Evolutionary conservation across 345 rosid species (phyloP).

Genomic region (Garcia nutans): DNA sequence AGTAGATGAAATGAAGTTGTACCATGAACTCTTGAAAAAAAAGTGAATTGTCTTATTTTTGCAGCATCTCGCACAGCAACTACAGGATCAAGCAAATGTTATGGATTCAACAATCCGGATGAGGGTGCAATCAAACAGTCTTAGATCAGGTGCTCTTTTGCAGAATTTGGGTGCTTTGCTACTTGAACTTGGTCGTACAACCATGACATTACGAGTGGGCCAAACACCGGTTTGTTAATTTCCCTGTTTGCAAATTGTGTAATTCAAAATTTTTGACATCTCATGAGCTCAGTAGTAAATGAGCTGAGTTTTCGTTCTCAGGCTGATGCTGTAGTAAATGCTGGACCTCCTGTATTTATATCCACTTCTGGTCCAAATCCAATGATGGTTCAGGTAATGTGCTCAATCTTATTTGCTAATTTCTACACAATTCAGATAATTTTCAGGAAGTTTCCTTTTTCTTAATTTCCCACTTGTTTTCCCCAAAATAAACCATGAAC

Average conservation of each 20-base stretch:
- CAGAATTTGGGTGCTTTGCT: constrained; percentile 1
- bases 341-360: neutral
- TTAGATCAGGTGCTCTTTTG: neutral
- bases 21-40: neutral
- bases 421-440: neutral
- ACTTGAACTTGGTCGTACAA: neutral
- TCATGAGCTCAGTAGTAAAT: neutral
- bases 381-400: neutral
- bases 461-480: neutral
- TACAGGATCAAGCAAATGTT: neutral
- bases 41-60: neutral
- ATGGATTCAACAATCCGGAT: neutral
- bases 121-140: neutral
- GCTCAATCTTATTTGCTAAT: neutral
- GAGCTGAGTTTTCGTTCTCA: neutral
- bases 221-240: neutral
- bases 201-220: neutral
- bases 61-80: neutral
- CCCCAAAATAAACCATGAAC: neutral
- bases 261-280: neutral
- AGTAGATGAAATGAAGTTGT: neutral
- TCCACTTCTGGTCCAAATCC: neutral
- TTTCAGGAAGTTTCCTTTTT: neutral
- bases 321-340: neutral
- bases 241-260: neutral